phyloP scores from a whole-genome alignment of 306 rosid species.

The Acmispon strigosus region DNA sequence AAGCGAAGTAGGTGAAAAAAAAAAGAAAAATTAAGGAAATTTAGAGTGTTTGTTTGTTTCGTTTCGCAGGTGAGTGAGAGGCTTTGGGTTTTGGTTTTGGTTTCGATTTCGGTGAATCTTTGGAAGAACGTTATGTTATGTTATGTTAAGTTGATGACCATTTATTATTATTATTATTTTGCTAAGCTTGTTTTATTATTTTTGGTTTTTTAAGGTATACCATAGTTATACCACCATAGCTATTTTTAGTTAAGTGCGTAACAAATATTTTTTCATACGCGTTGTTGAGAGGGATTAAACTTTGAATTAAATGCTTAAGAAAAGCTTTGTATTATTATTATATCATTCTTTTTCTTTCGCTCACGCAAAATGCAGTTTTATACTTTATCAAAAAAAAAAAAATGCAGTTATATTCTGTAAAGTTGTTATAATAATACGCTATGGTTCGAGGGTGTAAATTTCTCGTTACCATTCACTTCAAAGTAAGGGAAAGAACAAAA shows the following conservation, averaged over 20 bases:
- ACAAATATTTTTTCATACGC: too few species aligned
- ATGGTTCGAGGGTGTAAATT: background rate
- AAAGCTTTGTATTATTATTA: too few species aligned
- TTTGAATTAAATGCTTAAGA: too few species aligned
- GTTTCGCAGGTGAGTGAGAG: constrained; percentile 15
- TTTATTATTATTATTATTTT: constrained; percentile 5
- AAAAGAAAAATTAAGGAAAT: background rate
- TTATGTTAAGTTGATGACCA: constrained; percentile 1
- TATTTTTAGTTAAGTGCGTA: too few species aligned
- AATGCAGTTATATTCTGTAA: too few species aligned
- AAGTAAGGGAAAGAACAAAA: background rate
- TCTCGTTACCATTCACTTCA: background rate
- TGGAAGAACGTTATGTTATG: constrained; percentile 31
- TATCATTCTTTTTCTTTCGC: background rate
- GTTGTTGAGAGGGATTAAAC: too few species aligned
- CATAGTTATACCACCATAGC: too few species aligned
- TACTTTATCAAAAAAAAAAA: too few species aligned
- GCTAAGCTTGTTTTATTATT: background rate
- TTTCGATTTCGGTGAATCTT: constrained; percentile 50
- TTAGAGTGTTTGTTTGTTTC: background rate
- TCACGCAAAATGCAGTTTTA: background rate
- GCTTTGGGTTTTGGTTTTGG: constrained; percentile 23
- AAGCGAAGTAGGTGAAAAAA: constrained; percentile 33
- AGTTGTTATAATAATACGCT: background rate
- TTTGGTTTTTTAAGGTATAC: too few species aligned